Percentiles rank a stretch among this genome's conserved stretches.
Evolutionary conservation across 306 rosid species (phyloP).

Genomic region (Potentilla sterilis): DNA sequence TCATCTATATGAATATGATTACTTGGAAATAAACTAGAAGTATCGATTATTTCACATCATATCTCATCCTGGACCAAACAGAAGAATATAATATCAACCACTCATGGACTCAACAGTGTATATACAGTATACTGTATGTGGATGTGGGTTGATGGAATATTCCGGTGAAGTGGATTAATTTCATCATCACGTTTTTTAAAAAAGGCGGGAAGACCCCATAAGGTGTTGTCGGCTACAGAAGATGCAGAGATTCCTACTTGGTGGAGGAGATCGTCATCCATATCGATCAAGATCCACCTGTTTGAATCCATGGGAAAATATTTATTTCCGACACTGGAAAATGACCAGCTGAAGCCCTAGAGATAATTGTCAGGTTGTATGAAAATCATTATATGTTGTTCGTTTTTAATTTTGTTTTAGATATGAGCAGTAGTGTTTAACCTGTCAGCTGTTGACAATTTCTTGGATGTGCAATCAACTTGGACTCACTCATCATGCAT

Average conservation of each 20-base stretch:
- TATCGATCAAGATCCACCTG: not conserved
- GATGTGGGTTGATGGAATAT: not conserved
- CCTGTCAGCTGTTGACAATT: no score
- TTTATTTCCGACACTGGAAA: not conserved
- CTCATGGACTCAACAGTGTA: not conserved
- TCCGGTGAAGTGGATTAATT: not conserved
- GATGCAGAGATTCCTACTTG: not conserved
- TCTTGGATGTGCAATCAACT: no score
- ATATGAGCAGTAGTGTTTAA: no score
- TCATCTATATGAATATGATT: not conserved
- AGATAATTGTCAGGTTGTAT: not conserved
- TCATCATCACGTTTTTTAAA: not conserved
- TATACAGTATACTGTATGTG: not conserved
- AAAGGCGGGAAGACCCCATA: not conserved
- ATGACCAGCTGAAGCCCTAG: not conserved
- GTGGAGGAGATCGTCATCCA: not conserved
- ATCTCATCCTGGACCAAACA: not conserved
- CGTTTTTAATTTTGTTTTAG: no score
- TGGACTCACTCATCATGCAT: no score
- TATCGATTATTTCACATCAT: not conserved
- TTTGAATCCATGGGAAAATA: not conserved
- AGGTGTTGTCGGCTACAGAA: not conserved
- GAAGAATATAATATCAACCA: not conserved
- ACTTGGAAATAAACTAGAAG: not conserved
- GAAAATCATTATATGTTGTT: not conserved